phyloP scores from a whole-genome alignment of 2,329 filamentous ascomycete species.

The Mollisiaceae sp. region DNA sequence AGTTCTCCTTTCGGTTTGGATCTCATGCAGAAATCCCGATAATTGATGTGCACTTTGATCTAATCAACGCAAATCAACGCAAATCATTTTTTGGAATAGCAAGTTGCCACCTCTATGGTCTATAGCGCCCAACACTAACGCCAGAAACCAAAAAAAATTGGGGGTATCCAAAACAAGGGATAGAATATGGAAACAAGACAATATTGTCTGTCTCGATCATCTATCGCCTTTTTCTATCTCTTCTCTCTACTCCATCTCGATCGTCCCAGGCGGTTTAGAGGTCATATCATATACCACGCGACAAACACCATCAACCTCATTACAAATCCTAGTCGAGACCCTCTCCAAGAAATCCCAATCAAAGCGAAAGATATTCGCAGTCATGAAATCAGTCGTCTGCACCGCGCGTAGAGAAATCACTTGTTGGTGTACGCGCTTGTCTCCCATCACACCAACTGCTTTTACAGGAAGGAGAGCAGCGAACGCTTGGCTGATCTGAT shows the following conservation, averaged over 20 bases:
- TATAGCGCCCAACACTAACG: slow-evolving; percentile 8
- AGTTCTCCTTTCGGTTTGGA: neutral
- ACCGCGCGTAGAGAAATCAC: slow-evolving; percentile 67
- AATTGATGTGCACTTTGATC: neutral
- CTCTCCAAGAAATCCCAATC: slow-evolving; percentile 67
- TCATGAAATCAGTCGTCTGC: slow-evolving; percentile 55
- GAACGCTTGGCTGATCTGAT: slow-evolving; percentile 73
- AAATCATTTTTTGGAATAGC: neutral
- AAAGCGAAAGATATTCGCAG: slow-evolving; percentile 48
- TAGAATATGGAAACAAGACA: neutral
- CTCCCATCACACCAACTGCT: slow-evolving; percentile 70
- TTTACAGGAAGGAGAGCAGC: slow-evolving; percentile 70
- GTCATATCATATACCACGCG: slow-evolving; percentile 71
- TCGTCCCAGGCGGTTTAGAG: slow-evolving; percentile 60
- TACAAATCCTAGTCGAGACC: slow-evolving; percentile 72
- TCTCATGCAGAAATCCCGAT: neutral
- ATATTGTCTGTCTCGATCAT: neutral
- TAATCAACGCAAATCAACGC: neutral
- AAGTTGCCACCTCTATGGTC: slow-evolving; percentile 9
- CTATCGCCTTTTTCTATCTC: neutral
- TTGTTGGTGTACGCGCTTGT: slow-evolving; percentile 69
- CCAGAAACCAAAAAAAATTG: neutral
- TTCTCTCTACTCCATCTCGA: slow-evolving; percentile 71
- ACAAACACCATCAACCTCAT: slow-evolving; percentile 67
- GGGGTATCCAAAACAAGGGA: slow-evolving; percentile 9